Evolutionary conservation across 345 rosid species (phyloP), one percentile per base, ranked within the genome.

Genomic region (Geranium brycei): DNA sequence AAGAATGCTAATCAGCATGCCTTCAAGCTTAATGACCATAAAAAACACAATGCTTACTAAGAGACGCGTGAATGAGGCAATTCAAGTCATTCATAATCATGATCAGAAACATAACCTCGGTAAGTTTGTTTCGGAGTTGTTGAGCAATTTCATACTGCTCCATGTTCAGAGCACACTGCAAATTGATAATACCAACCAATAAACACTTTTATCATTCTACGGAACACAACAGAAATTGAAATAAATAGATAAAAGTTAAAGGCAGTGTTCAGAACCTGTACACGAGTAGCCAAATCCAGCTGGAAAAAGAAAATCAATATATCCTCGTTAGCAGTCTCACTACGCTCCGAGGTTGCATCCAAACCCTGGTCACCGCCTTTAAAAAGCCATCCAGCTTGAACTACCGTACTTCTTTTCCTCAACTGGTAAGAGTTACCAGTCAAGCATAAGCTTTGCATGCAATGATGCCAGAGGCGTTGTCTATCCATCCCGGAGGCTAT

Each of bases 261-360:
- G 7, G 14, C 23, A 40, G 30, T 16, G 53, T 18, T 7, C 58
- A 59, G 67, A 19, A 91, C 98, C 98, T 92, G 95, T 1, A 92
- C 93, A 74, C 90, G 93, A 69, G 93, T 87, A 14, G 85, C 86
- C 75, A 92, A 79, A 68, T 89, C 95, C 4, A 92, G 74, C 83
- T 87, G 93, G 66, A 89, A 92, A 79, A 87, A 86, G 81, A 92
- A 92, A 68, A 92, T 81, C 72, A 89, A 71, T 47, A 89, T 85
- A 73, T 92, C 98, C 75, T 92, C 96, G 69, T 92, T 89, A 3
- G 95, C 90, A 69, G 80, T 80, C 79, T 92, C 98, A 58, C 98
- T 89, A 15, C 82, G 80, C 75, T 92, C 95, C 38, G 78, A 75
- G 69, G 69, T 82, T 8, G 95, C 89, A 70, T 76, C 85, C 65